Base-by-base conservation (phyloP, 2,329 filamentous ascomycete species). In the Colletotrichum lindemuthianum region DNA sequence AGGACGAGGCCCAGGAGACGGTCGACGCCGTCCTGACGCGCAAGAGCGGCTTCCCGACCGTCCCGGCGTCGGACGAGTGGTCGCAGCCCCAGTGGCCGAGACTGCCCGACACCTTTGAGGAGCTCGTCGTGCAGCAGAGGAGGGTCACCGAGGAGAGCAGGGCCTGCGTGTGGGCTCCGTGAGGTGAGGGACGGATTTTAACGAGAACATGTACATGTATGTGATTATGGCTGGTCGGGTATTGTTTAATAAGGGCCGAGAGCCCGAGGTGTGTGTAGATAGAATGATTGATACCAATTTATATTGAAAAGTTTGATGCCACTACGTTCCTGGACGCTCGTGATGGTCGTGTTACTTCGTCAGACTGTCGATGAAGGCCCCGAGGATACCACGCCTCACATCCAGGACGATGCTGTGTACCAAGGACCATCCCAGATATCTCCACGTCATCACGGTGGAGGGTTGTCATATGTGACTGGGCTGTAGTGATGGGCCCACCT, bases 41-140 rank as follows among this genome's bases (percentile, higher is more conserved):
- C 24, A 59, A 60, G 33, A 60, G 56, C 40, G 45, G 48, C 1
- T 68, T 56, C 47, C 57, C 65, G 2, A 47, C 66, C 6, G 60
- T 63, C 12, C 65, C 61, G 1, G 57, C 49, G 9, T 50, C 43
- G n/a, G 59, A 67, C 0, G 67, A 67, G 60, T 67, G 65, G 67
- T 50, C 47, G 24, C 60, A 65, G 49, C 60, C 55, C 2, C 65
- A 68, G 54, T 68, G 63, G 48, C 50, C 65, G 16, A 45, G 58
- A 9, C 24, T 68, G 4, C 67, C 67, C 6, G 60, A 67, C 7
- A 65, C 65, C 1, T 68, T 59, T 24, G 65, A 68, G 44, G 65
- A 67, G 52, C 16, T 66, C 54, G 63, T 68, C 8, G 41, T 58
- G 0, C 66, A 68, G 51, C 60, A 59, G 33, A 44, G 65, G 11